Evolutionary conservation across 192 early-diverging fungal species (phyloP).

Genomic region (Glomus cerebriforme): DNA sequence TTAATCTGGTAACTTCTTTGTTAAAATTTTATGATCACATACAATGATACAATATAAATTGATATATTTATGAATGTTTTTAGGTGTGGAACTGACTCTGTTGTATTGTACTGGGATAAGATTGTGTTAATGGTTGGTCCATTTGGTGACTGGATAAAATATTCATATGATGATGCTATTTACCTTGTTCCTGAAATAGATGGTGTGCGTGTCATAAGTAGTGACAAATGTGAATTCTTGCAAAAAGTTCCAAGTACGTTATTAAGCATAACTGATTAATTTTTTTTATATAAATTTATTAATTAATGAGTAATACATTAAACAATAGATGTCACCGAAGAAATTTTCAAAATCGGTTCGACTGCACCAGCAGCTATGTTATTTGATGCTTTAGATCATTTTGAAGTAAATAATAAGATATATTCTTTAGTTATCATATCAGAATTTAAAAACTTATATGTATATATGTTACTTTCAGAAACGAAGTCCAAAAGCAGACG

Average conservation of each 20-base stretch:
- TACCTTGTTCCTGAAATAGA: slow-evolving; percentile 90
- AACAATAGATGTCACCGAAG: slow-evolving; percentile 63
- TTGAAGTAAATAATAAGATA: slow-evolving; percentile 50
- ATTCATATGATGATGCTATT: slow-evolving; percentile 75
- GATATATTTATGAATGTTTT: background rate
- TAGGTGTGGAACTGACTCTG: slow-evolving; percentile 97
- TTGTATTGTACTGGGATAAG: slow-evolving; percentile 82
- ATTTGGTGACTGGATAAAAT: slow-evolving; percentile 86
- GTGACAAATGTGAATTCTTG: slow-evolving; percentile 81
- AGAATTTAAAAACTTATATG: background rate
- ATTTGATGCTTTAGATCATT: slow-evolving; percentile 77
- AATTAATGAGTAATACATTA: background rate
- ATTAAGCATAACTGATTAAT: slow-evolving; percentile 35
- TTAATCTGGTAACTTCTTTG: slow-evolving; percentile 67
- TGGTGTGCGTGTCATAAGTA: slow-evolving; percentile 86
- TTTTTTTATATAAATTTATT: slow-evolving; percentile 1
- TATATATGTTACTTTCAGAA: slow-evolving; percentile 41
- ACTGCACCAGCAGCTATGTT: slow-evolving; percentile 92
- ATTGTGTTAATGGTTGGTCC: slow-evolving; percentile 90
- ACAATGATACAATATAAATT: background rate
- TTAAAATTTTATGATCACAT: background rate
- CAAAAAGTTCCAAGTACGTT: slow-evolving; percentile 80
- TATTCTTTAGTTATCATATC: slow-evolving; percentile 35
- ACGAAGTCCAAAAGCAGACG: slow-evolving; percentile 89
- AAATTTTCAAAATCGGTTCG: slow-evolving; percentile 93